Evolutionary conservation across 495 filamentous ascomycete species (phyloP), one percentile per base, ranked within the genome.

Genomic region (Chaetomium cochliodes): DNA sequence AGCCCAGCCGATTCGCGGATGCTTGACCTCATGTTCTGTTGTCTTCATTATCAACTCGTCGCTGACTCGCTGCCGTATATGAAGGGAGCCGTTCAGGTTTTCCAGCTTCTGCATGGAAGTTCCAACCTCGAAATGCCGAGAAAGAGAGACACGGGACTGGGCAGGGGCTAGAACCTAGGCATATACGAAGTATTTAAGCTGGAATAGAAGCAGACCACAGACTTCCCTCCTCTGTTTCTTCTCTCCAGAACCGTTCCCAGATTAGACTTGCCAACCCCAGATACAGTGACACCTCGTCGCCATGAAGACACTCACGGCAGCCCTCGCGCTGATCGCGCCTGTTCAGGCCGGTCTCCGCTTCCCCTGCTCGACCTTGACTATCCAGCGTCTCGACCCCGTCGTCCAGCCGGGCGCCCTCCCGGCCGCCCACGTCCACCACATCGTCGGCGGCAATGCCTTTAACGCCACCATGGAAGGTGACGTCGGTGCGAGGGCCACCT

Each of bases 391-490:
- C 26, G 79, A 79, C 62, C 78, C 79, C 23, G 65, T 76, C n/a
- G 81, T 77, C 55, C 67, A 79, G 70, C 76, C 77, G 9, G 77
- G 74, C 28, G 55, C 63, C 13, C 69, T 64, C 57, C 78, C 79
- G 4, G 76, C 80, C 0, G 69, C 79, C 5, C 80, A 83, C 59
- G 70, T 83, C 44, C 80, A 82, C 63, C 77, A 80, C 46, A 79
- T 82, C 25, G 78, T 80, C 3, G 80, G 80, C 51, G 80, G 80
- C 53, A 80, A 82, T 71, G 77, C 75, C 51, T 82, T 82, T 73
- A 79, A 80, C 60, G 77, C 77, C 28, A 74, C 78, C 33, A 81
- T 81, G 80, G 72, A 78, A 20, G 78, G 77, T n/a, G 80, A 82
- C 42, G 73, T 81, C n/a, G 76, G 77, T 11, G 74, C 72, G 67